A percentile compares a stretch with the other conserved stretches of the same genome.
These are phyloP conservation scores for Oryza officinalis DNA, from an alignment of 176 grass and related monocot species.

Conservation along the genomic window DNA sequence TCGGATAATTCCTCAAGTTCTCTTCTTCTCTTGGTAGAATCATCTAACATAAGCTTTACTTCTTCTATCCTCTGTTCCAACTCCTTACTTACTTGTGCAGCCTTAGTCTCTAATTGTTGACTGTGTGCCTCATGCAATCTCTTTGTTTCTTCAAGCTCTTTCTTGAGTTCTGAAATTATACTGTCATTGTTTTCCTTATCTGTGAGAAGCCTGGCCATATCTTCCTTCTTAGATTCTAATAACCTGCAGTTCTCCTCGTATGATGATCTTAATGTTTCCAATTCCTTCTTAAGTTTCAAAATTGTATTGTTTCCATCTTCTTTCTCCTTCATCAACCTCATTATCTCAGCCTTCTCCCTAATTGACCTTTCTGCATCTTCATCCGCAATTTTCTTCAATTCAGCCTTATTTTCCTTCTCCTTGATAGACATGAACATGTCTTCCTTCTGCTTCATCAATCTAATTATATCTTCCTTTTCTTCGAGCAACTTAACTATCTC, in stretches of 20 bases:
- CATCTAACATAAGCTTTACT: slow-evolving; percentile 51
- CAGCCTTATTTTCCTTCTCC: slow-evolving; percentile 41
- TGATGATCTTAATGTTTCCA: slow-evolving; percentile 52
- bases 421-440: slow-evolving; percentile 11
- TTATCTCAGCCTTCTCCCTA: slow-evolving; percentile 44
- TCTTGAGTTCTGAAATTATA: slow-evolving; percentile 46
- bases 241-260: slow-evolving; percentile 46
- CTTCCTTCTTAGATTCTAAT: slow-evolving; percentile 54
- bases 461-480: slow-evolving; percentile 48
- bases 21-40: slow-evolving; percentile 56
- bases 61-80: slow-evolving; percentile 60
- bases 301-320: slow-evolving; percentile 52
- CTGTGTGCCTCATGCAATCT: slow-evolving; percentile 31
- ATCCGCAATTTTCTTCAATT: slow-evolving; percentile 19
- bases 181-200: slow-evolving; percentile 44
- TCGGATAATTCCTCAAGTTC: slow-evolving; percentile 46
- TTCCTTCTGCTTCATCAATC: slow-evolving; percentile 46
- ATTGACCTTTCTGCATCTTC: slow-evolving; percentile 39
- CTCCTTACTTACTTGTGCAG: slow-evolving; percentile 43
- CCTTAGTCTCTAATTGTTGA: slow-evolving; percentile 45
- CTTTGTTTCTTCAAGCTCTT: slow-evolving; percentile 50
- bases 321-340: slow-evolving; percentile 71
- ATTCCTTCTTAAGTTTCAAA: slow-evolving; percentile 63
- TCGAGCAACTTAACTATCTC: slow-evolving; percentile 32
- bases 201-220: slow-evolving; percentile 36